phyloP scores from a whole-genome alignment of 176 grass and related monocot genomes.

The Themeda triandra region DNA sequence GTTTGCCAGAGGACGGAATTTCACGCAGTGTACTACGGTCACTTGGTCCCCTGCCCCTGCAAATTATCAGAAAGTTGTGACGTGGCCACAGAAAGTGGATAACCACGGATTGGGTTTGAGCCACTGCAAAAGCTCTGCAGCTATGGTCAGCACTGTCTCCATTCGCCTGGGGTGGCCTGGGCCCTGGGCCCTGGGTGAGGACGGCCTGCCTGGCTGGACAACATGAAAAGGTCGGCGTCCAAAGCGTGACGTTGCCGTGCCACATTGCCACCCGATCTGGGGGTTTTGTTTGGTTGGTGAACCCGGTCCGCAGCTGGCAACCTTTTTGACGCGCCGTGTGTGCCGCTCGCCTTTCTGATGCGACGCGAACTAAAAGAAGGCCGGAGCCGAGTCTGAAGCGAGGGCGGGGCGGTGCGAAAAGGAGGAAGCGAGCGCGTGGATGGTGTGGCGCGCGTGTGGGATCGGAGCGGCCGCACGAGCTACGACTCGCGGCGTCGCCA shows the following conservation, averaged over 20 bases:
- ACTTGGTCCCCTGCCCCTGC: too few species aligned
- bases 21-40: too few species aligned
- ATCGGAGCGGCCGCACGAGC: neutral
- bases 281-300: neutral
- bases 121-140: too few species aligned
- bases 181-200: too few species aligned
- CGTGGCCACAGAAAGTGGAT: constrained; percentile 26
- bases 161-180: neutral
- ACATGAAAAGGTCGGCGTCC: neutral
- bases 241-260: neutral
- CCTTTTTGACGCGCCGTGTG: neutral
- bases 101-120: neutral
- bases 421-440: constrained; percentile 4
- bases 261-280: neutral
- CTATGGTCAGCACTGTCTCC: neutral
- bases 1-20: too few species aligned
- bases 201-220: neutral
- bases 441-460: constrained; percentile 11
- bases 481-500: constrained; percentile 17
- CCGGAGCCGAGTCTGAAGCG: neutral
- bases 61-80: constrained; percentile 20
- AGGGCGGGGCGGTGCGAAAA: neutral
- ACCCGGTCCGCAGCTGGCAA: neutral
- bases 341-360: constrained; percentile 12
- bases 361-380: constrained; percentile 2